Base-by-base conservation (phyloP, 805 yeast genomes). In the Ogataea sp. region DNA sequence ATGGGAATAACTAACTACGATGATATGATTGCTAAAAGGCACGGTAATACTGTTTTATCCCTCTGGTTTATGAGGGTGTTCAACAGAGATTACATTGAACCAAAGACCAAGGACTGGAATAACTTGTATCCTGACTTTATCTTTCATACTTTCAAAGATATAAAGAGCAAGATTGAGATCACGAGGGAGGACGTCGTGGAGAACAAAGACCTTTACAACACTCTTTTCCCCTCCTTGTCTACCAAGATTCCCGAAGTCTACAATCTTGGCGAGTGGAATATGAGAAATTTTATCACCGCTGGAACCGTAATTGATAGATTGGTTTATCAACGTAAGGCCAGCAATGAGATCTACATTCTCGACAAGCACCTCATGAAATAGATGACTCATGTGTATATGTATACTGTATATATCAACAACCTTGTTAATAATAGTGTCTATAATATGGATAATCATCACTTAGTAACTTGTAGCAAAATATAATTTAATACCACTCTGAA, bases 21-120 rank as follows among this genome's bases (percentile, higher is more conserved):
- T 4, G 77, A 73, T 34, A 49, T 83, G 14, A 50, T 69, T 2
- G 64, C 57, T 3, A 63, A 72, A 32, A 64, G 68, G 32, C 65
- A 76, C 34, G 59, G 76, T 41, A 80, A 78, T 40, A 82, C 79
- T 47, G 71, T 73, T 2, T 62, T 83, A 56, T 55, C 80, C 17
- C 56, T 83, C 30, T 83, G 81, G 75, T 61, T 83, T 20, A 73
- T 83, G 27, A 66, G 87, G 48, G 70, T 75, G 41, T 61, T 66
- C 41, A 81, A 79, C 52, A 63, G 61, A 34, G 47, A 53, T 4
- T 56, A 52, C 14, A 64, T 67, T 40, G 52, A 49, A 9, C 56
- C 48, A 23, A 52, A 8, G 15, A 9, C 29, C 13, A 26, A 26
- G 29, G n/a, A 26, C 5, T 13, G 6, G 13, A 26, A 14, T 26